phyloP scores from a whole-genome alignment of 2,329 filamentous ascomycete genomes.

The Chaetomium sp. region DNA sequence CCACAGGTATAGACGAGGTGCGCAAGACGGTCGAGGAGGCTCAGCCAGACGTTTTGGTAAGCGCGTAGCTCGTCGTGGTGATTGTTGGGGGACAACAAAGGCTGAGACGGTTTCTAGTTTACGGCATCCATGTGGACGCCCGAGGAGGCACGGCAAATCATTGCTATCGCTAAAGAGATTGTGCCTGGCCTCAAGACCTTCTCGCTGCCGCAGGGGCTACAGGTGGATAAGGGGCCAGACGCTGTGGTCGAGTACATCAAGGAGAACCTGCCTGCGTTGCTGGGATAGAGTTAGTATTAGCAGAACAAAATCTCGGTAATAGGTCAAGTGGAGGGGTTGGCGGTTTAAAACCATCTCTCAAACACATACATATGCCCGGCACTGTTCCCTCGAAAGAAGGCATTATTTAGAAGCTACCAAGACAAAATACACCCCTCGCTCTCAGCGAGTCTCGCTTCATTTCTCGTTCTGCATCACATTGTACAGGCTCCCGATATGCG shows the following conservation, averaged over 20 bases:
- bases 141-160: conserved; percentile 50
- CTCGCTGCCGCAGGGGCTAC: conserved; percentile 54
- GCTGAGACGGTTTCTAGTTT: conserved; percentile 30
- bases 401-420: background rate
- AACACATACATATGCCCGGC: background rate
- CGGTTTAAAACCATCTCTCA: background rate
- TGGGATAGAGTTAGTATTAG: conserved; percentile 18
- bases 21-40: conserved; percentile 53
- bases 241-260: conserved; percentile 54
- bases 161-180: conserved; percentile 46
- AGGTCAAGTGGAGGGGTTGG: background rate
- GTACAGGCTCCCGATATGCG: conserved; percentile 47
- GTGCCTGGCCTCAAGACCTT: conserved; percentile 52
- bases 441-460: conserved; percentile 25
- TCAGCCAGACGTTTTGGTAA: conserved; percentile 58
- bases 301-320: background rate
- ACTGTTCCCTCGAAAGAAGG: background rate
- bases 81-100: too few species aligned
- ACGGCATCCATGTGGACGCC: conserved; percentile 46
- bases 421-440: background rate
- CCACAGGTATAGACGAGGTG: conserved; percentile 57
- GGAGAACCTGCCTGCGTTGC: conserved; percentile 43
- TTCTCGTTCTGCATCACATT: conserved; percentile 45
- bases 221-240: conserved; percentile 54
- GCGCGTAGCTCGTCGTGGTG: conserved; percentile 23